A percentile compares a stretch with the other conserved stretches of the same genome.
phyloP scores from a whole-genome alignment of 2,329 filamentous ascomycete genomes.

The Alternaria gansuensis region DNA sequence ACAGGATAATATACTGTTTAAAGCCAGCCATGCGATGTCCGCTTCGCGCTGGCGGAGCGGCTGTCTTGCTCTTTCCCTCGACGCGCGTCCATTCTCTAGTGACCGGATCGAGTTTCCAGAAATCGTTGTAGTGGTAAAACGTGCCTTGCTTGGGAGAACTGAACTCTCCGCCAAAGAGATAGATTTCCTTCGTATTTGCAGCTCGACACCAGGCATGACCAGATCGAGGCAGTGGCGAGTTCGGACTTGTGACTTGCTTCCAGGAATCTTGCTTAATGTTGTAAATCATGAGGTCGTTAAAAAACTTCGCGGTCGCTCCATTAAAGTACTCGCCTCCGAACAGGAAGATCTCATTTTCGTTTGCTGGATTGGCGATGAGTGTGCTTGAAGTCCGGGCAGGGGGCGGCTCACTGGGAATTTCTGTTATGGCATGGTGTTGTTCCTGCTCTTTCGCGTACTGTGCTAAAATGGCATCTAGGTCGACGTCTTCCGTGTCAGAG shows the following conservation, averaged over 20 bases:
- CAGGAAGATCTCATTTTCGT: slow-evolving; percentile 85
- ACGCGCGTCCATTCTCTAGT: slow-evolving; percentile 90
- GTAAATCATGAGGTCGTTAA: slow-evolving; percentile 72
- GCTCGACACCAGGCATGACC: slow-evolving; percentile 95
- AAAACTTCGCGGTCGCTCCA: slow-evolving; percentile 79
- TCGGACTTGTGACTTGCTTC: slow-evolving; percentile 88
- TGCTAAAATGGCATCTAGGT: slow-evolving; percentile 90
- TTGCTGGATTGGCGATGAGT: slow-evolving; percentile 83
- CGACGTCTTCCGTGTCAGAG: slow-evolving; percentile 90
- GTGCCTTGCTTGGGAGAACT: slow-evolving; percentile 96
- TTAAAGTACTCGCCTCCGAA: slow-evolving; percentile 98
- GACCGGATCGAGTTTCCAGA: slow-evolving; percentile 88
- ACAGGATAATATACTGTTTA: slow-evolving; percentile 96
- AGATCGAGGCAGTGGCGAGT: slow-evolving; percentile 86
- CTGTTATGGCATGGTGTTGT: slow-evolving; percentile 91
- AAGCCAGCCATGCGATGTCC: slow-evolving; percentile 96
- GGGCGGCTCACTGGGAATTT: slow-evolving; percentile 76
- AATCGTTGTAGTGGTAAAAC: slow-evolving; percentile 99
- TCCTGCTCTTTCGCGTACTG: slow-evolving; percentile 93
- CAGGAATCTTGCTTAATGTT: slow-evolving; percentile 87
- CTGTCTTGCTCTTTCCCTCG: slow-evolving; percentile 81
- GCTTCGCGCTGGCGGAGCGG: slow-evolving; percentile 82
- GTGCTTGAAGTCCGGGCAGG: slow-evolving; percentile 81
- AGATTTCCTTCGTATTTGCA: slow-evolving; percentile 84
- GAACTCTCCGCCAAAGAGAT: slow-evolving; percentile 96